Percentiles rank a stretch among this genome's conserved stretches.
Conservation (phyloP, 352 stramenopile genomes). For the Pythium phragmiticola region DNA sequence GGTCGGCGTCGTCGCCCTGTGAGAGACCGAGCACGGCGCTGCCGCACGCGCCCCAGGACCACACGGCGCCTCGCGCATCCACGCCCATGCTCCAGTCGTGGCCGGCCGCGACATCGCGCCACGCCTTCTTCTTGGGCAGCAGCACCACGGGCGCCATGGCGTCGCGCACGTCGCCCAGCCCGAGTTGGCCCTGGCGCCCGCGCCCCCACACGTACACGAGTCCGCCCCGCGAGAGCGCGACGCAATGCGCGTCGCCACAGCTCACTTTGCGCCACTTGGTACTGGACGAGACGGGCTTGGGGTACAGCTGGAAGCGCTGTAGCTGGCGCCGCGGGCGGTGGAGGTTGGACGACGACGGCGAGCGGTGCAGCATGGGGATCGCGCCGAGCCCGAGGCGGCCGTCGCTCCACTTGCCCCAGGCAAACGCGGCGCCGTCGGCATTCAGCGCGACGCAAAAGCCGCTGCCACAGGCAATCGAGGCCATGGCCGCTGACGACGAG, state of each 20-base stretch:
- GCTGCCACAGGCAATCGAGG: conserved; percentile 59
- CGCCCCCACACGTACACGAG: conserved; percentile 75
- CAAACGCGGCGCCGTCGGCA: conserved; percentile 53
- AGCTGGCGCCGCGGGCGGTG: conserved; percentile 48
- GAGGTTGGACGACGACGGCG: conserved; percentile 22
- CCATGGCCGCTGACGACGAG: not conserved
- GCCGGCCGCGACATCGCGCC: conserved; percentile 56
- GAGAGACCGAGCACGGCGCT: conserved; percentile 58
- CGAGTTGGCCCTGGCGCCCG: conserved; percentile 78
- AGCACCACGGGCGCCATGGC: conserved; percentile 26
- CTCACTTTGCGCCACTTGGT: conserved; percentile 38
- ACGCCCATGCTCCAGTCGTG: conserved; percentile 82
- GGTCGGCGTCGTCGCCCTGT: conserved; percentile 19
- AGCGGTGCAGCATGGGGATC: conserved; percentile 51
- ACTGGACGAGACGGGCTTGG: conserved; percentile 11
- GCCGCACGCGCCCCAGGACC: conserved; percentile 75
- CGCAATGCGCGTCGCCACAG: conserved; percentile 80
- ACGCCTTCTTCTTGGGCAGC: conserved; percentile 21
- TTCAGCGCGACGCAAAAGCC: conserved; percentile 78
- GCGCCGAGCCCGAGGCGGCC: conserved; percentile 67
- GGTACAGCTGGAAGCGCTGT: conserved; percentile 57
- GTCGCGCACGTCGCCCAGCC: conserved; percentile 49
- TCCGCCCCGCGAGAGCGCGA: conserved; percentile 54
- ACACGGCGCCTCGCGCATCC: conserved; percentile 59
- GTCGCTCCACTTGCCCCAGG: conserved; percentile 80